These are phyloP conservation scores for Trichoderma pleuroti DNA, from an alignment of 2,329 filamentous ascomycete genomes.

Conservation along the genomic window DNA sequence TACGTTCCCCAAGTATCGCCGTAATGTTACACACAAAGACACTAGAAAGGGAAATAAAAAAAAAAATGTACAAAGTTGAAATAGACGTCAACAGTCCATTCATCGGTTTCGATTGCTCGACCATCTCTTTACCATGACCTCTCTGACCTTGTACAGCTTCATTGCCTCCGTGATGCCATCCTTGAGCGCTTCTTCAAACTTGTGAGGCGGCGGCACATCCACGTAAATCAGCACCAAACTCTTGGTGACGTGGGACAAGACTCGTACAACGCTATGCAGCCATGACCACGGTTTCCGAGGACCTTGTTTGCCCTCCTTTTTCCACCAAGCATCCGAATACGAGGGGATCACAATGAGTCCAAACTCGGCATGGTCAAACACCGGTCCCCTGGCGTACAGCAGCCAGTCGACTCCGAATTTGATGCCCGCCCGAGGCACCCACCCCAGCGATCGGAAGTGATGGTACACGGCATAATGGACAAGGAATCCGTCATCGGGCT, in stretches of 20 bases:
- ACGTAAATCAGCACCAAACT: conserved; percentile 87
- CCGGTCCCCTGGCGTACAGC: conserved; percentile 89
- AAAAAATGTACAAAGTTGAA: not conserved
- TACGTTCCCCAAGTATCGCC: not conserved
- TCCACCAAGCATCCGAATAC: conserved; percentile 74
- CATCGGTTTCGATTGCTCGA: conserved; percentile 68
- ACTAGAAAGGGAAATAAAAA: not conserved
- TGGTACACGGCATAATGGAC: conserved; percentile 88
- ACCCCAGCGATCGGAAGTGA: conserved; percentile 91
- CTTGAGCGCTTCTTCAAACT: conserved; percentile 41
- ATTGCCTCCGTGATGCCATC: conserved; percentile 62
- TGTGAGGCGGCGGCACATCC: conserved; percentile 71
- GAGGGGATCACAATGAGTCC: conserved; percentile 80
- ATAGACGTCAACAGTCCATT: not conserved
- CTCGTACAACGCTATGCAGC: conserved; percentile 85
- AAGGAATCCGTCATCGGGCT: conserved; percentile 79
- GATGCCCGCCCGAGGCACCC: conserved; percentile 87
- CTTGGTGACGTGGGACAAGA: conserved; percentile 87
- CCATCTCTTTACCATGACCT: conserved; percentile 81
- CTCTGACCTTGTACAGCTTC: conserved; percentile 69
- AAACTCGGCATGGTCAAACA: conserved; percentile 94
- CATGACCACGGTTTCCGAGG: conserved; percentile 66
- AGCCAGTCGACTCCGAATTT: conserved; percentile 95
- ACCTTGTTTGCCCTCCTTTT: conserved; percentile 48
- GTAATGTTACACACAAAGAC: not conserved